These are phyloP conservation scores for Brassica carinata DNA, from an alignment of 345 rosid genomes.

Conservation along the genomic window DNA sequence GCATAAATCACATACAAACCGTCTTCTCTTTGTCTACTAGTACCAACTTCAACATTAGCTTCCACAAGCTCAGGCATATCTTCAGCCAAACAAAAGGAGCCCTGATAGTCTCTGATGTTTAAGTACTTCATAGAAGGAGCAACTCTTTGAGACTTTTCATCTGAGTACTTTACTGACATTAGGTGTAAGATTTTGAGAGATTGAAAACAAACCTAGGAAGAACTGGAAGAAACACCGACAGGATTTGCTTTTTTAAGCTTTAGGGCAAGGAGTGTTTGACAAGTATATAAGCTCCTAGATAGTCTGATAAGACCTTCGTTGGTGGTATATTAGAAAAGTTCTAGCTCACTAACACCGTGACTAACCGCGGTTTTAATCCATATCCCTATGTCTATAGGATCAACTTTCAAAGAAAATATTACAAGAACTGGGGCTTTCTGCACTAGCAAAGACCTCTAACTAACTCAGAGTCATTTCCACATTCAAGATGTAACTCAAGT, in stretches of 20 bases:
- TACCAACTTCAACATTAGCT: not conserved
- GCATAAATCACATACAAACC: not conserved
- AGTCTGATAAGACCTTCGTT: not conserved
- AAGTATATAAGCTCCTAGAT: constrained; percentile 13
- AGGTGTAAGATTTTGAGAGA: not conserved
- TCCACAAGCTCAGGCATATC: constrained; percentile 8
- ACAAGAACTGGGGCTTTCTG: not conserved
- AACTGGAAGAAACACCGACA: not conserved
- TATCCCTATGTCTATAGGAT: not conserved
- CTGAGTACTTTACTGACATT: not conserved
- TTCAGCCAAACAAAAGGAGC: constrained; percentile 9
- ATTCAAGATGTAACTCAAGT: not conserved
- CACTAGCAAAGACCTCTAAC: not conserved
- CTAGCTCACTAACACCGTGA: not conserved
- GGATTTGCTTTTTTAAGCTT: constrained; percentile 1
- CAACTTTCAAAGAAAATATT: not conserved
- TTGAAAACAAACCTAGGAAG: not conserved
- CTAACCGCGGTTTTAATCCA: constrained; percentile 1
- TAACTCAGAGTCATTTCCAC: not conserved
- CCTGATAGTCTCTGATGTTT: not conserved
- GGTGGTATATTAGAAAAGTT: not conserved
- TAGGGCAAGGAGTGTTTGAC: constrained; percentile 13
- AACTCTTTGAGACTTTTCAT: constrained; percentile 4
- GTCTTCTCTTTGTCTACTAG: not conserved
- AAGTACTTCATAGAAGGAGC: constrained; percentile 5